Conservation (phyloP, 306 rosid species). For the Fragaria ananassa region DNA sequence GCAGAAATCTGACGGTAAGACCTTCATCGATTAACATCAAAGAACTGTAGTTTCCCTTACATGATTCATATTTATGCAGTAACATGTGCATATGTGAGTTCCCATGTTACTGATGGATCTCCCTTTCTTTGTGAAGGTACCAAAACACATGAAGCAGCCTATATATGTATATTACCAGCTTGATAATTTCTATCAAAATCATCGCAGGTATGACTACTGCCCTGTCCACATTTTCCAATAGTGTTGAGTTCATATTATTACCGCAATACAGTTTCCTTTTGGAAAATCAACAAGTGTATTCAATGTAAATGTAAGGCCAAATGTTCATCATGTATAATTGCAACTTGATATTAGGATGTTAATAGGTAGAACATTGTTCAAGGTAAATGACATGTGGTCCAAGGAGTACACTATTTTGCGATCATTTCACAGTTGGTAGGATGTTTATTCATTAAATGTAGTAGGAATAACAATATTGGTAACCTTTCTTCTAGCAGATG, state of each 20-base stretch:
- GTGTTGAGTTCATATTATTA: background rate
- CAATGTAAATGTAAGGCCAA: background rate
- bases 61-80: background rate
- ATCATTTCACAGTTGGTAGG: background rate
- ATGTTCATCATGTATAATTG: background rate
- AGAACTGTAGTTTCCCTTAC: background rate
- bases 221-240: background rate
- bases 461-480: background rate
- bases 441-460: background rate
- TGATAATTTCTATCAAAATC: constrained; percentile 93
- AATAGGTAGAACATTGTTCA: background rate
- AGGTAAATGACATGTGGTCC: background rate
- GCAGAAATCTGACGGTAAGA: constrained; percentile 46
- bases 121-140: constrained; percentile 46
- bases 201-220: constrained; percentile 59
- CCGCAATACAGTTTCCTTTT: background rate
- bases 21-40: constrained; percentile 6
- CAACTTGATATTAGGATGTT: background rate
- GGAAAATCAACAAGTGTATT: background rate
- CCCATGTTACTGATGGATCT: background rate
- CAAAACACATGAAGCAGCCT: constrained; percentile 69
- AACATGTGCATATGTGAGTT: background rate
- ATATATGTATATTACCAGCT: constrained; percentile 83
- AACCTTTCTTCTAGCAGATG: background rate
- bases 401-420: background rate